Evolutionary conservation across 1,139 yeast species (phyloP).

Genomic region (Debaryomyces robertsiae): DNA sequence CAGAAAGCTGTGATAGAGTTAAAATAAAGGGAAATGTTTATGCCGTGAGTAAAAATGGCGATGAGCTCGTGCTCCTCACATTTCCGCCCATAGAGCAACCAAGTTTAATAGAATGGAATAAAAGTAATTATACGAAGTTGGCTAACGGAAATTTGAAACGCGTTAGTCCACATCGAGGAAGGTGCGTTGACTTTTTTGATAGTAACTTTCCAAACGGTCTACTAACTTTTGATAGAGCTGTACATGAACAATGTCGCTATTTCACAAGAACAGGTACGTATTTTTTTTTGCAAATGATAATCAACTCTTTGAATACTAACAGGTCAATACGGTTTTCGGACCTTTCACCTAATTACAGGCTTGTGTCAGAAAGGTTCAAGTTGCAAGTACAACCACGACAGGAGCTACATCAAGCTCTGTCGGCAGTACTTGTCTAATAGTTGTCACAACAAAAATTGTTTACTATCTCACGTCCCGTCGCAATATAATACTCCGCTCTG

Average conservation of each 20-base stretch:
- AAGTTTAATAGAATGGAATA: slow-evolving; percentile 32
- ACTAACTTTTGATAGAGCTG: slow-evolving; percentile 22
- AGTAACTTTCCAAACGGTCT: neutral
- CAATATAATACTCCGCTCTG: slow-evolving; percentile 72
- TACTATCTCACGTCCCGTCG: slow-evolving; percentile 56
- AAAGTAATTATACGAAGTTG: slow-evolving; percentile 25
- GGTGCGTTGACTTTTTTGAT: slow-evolving; percentile 13
- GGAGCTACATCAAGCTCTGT: slow-evolving; percentile 56
- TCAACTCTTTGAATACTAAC: slow-evolving; percentile 7
- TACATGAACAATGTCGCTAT: slow-evolving; percentile 38
- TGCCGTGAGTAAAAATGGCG: slow-evolving; percentile 39
- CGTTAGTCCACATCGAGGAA: slow-evolving; percentile 14
- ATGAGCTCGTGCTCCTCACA: slow-evolving; percentile 33
- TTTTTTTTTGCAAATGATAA: slow-evolving; percentile 7
- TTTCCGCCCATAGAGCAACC: slow-evolving; percentile 21
- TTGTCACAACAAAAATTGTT: slow-evolving; percentile 55
- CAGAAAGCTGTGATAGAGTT: slow-evolving; percentile 42
- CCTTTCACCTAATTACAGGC: slow-evolving; percentile 38
- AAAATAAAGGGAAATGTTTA: slow-evolving; percentile 33
- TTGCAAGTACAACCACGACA: slow-evolving; percentile 61
- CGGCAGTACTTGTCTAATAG: slow-evolving; percentile 46
- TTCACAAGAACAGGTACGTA: slow-evolving; percentile 46
- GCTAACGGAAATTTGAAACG: slow-evolving; percentile 33
- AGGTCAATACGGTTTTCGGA: slow-evolving; percentile 19
- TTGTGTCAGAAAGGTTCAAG: slow-evolving; percentile 52